phyloP scores from a whole-genome alignment of 208 protist genomes.

The Zelonia costaricensis region DNA sequence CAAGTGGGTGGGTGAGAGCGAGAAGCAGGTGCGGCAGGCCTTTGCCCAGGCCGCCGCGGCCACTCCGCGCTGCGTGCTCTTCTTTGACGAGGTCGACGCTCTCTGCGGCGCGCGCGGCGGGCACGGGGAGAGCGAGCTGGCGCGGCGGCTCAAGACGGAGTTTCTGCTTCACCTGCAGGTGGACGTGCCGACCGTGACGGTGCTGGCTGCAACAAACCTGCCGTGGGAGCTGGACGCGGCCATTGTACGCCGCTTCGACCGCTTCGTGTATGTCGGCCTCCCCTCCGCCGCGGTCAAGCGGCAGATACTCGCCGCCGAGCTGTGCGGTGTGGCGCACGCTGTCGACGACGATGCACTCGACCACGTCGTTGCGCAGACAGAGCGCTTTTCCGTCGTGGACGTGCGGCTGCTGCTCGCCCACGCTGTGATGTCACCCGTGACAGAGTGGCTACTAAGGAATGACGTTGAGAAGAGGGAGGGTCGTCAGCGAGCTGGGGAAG shows the following conservation, averaged over 20 bases:
- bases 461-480: constrained; percentile 22
- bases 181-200: constrained; percentile 45
- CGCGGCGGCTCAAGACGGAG: constrained; percentile 99
- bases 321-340: constrained; percentile 40
- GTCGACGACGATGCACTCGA: constrained; percentile 44
- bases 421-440: constrained; percentile 94
- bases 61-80: constrained; percentile 76
- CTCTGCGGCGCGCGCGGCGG: constrained; percentile 78
- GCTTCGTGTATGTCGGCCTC: constrained; percentile 84
- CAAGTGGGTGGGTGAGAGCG: constrained; percentile 98
- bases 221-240: constrained; percentile 93
- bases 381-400: constrained; percentile 93
- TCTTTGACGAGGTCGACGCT: constrained; percentile 95
- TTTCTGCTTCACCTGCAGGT: constrained; percentile 96
- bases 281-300: constrained; percentile 41
- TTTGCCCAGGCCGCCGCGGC: constrained; percentile 82
- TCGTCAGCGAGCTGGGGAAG: constrained; percentile 1
- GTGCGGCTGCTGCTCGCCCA: constrained; percentile 89
- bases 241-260: constrained; percentile 87
- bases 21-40: constrained; percentile 93
- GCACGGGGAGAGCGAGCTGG: constrained; percentile 77
- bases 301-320: constrained; percentile 30
- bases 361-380: constrained; percentile 41
- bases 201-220: constrained; percentile 92
- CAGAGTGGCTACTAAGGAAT: constrained; percentile 62